Conservation (phyloP, 2,329 filamentous ascomycete species). For the Ascochyta lentis region DNA sequence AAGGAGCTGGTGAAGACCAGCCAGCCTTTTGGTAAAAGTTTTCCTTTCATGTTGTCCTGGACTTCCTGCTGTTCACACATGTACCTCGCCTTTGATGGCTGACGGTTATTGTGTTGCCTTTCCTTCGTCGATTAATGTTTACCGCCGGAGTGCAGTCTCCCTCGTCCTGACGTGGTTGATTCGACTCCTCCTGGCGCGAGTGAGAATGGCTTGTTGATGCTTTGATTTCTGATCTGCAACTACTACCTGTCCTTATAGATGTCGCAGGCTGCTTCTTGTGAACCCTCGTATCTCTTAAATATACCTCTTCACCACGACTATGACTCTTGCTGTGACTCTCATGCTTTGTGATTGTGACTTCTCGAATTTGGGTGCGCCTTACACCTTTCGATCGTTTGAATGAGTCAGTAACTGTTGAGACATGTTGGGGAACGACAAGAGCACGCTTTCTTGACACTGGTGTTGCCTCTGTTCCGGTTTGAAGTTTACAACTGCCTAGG, state of each 20-base stretch:
- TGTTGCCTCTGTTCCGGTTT: too few relatives aligned
- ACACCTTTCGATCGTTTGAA: too few relatives aligned
- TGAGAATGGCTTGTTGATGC: slow-evolving; percentile 22
- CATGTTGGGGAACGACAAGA: too few relatives aligned
- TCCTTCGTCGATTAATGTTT: slow-evolving; percentile 21
- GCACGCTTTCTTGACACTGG: too few relatives aligned
- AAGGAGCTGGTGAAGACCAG: slow-evolving; percentile 49
- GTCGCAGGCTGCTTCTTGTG: not conserved
- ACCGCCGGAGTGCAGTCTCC: slow-evolving; percentile 46
- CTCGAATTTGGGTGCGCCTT: too few relatives aligned
- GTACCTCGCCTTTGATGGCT: slow-evolving; percentile 21
- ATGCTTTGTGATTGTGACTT: not conserved
- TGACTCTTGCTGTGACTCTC: not conserved
- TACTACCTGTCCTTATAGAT: slow-evolving; percentile 4
- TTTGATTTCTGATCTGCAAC: not conserved
- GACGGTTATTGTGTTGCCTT: slow-evolving; percentile 19
- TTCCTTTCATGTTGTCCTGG: slow-evolving; percentile 26
- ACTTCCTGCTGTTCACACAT: slow-evolving; percentile 13
- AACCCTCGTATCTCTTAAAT: slow-evolving; percentile 6
- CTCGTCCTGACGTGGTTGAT: slow-evolving; percentile 36
- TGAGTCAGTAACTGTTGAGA: too few relatives aligned
- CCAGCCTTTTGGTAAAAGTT: slow-evolving; percentile 34
- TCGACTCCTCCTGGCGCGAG: slow-evolving; percentile 46
- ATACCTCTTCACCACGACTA: slow-evolving; percentile 1
- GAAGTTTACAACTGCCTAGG: too few relatives aligned